Evolutionary conservation across 768 basidiomycete species (phyloP), one percentile per base, ranked within the genome.

Genomic region (Tricholoma matsutake): DNA sequence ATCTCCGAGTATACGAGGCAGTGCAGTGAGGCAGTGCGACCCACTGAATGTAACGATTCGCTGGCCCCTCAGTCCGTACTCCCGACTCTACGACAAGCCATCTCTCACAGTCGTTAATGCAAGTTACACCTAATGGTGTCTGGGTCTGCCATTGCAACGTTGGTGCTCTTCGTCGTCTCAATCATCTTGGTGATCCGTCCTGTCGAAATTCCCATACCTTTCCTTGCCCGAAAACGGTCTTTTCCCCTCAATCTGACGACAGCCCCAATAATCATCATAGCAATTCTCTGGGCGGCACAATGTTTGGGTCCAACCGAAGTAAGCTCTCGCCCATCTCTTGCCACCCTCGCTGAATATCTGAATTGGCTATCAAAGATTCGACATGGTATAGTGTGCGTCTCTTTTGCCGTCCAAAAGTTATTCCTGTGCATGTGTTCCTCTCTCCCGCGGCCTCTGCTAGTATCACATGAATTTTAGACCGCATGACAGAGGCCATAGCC

Each of bases 321-420:
- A 11, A 45, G 63, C 39, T 41, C n/a, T 11, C 25, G 9, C 18
- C n/a, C 2, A 37, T 7, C 22, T 3, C 22, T 3, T 3, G 31
- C 3, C 39, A 20, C 35, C 14, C 14, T 14, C 59, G 29, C 5
- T 37, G 43, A 45, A 51, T 14, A 16, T 1, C 51, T 53, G 29
- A 18, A 4, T 18, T 3, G 51, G 16, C 18, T 32, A 14, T 1
- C 9, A 6, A n/a, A 81, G 74, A 81, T 96, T 39, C 81, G 87
- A 14, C 75, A 83, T 61, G 96, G 96, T 1, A 92, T 96, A 56
- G 85, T 96, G 63, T 78, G 70, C 41, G 76, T 74, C 39, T 69
- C 71, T 74, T 54, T 41, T 34, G 6, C 28, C 31, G 25, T n/a
- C 20, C 29, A n/a, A 43, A 56, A 28, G 32, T 43, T 20, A 10